Evolutionary conservation across 345 rosid genomes (phyloP).

Genomic region (Sonneratia alba): DNA sequence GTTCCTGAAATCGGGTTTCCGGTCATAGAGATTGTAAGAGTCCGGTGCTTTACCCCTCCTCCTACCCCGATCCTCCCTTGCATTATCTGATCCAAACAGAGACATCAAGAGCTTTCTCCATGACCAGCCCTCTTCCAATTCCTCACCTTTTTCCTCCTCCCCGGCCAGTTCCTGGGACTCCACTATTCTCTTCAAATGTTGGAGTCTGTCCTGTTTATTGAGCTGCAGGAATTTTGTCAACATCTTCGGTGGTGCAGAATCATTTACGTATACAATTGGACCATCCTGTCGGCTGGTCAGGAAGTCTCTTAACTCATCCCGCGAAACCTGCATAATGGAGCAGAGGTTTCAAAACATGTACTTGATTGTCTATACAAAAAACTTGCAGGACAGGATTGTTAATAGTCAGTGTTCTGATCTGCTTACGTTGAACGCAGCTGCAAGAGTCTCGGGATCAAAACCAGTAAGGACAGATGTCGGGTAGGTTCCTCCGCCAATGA

Average conservation of each 20-base stretch:
- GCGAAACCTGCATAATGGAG: conserved; percentile 30
- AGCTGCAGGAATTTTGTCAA: conserved; percentile 49
- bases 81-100: conserved; percentile 17
- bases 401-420: neutral
- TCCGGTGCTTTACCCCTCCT: conserved; percentile 33
- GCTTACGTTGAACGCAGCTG: conserved; percentile 70
- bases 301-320: conserved; percentile 30
- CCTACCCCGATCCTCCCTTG: conserved; percentile 7
- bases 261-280: conserved; percentile 44
- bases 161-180: conserved; percentile 20
- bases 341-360: neutral
- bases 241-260: conserved; percentile 29
- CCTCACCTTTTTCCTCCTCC: conserved; percentile 14
- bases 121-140: conserved; percentile 30
- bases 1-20: conserved; percentile 43
- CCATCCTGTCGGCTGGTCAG: conserved; percentile 37
- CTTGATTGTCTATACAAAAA: neutral
- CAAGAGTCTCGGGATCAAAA: conserved; percentile 47
- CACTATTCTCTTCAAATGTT: conserved; percentile 42
- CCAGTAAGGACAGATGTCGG: conserved; percentile 56
- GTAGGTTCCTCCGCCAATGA: conserved; percentile 64
- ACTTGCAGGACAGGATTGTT: neutral
- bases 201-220: conserved; percentile 37
- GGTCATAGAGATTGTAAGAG: conserved; percentile 51
- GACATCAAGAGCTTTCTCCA: conserved; percentile 45